phyloP scores from a whole-genome alignment of 352 stramenopile genomes.

The Globisporangium cylindrosporum region DNA sequence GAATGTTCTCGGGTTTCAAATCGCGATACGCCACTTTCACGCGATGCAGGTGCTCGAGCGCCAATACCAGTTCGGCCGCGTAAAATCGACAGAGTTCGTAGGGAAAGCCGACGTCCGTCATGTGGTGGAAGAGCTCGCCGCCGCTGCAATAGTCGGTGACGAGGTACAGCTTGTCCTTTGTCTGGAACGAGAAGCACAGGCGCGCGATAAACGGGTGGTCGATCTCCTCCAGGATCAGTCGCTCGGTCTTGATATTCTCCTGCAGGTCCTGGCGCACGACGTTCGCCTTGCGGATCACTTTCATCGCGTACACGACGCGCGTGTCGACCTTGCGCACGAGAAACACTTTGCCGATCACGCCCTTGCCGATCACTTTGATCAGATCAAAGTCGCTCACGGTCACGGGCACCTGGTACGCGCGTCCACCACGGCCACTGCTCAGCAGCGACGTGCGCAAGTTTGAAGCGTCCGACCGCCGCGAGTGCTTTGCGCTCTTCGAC shows the following conservation, averaged over 20 bases:
- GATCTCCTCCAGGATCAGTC: constrained; percentile 96
- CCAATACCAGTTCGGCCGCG: constrained; percentile 93
- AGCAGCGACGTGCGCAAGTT: constrained; percentile 58
- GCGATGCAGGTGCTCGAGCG: constrained; percentile 94
- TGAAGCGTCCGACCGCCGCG: constrained; percentile 20
- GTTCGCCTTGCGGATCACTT: constrained; percentile 96
- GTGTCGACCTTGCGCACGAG: constrained; percentile 87
- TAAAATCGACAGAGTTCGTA: constrained; percentile 91
- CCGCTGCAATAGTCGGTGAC: constrained; percentile 90
- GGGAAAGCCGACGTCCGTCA: constrained; percentile 86
- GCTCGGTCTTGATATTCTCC: constrained; percentile 96
- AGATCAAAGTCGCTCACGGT: constrained; percentile 86
- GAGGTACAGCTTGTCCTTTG: constrained; percentile 85
- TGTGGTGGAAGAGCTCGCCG: constrained; percentile 98
- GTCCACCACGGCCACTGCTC: constrained; percentile 32
- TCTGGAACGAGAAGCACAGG: constrained; percentile 98
- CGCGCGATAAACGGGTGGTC: constrained; percentile 98
- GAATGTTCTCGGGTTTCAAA: constrained; percentile 97
- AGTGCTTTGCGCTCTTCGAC: constrained; percentile 11
- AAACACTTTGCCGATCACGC: constrained; percentile 89
- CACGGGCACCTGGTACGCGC: constrained; percentile 30
- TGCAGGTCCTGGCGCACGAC: constrained; percentile 92
- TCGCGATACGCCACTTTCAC: constrained; percentile 96
- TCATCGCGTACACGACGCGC: constrained; percentile 95
- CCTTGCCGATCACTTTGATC: constrained; percentile 82